A percentile compares a stretch with the other conserved stretches of the same genome.
Evolutionary conservation across 2,329 filamentous ascomycete genomes (phyloP).

Genomic region (Claviceps sp.): DNA sequence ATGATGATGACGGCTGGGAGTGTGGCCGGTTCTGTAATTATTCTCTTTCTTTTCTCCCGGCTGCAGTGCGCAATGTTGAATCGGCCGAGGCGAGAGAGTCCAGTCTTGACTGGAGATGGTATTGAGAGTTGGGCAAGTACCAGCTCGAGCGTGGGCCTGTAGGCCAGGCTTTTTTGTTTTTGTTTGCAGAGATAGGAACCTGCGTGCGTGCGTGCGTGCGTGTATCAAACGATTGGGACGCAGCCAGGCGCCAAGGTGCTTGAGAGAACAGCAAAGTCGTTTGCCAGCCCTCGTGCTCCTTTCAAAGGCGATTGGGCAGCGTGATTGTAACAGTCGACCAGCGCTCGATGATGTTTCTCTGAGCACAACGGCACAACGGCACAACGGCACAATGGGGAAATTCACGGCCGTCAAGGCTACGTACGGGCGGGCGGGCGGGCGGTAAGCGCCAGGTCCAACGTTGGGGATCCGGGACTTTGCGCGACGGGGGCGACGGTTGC

Average conservation of each 20-base stretch:
- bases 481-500: conserved; percentile 17
- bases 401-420: conserved; percentile 16
- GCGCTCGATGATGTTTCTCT: neutral
- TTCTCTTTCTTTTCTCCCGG: neutral
- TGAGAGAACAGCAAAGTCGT: conserved; percentile 5
- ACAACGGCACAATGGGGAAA: conserved; percentile 6
- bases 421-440: conserved; percentile 7
- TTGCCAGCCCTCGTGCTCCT: neutral
- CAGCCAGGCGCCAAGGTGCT: conserved; percentile 8
- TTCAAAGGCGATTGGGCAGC: neutral
- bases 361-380: conserved; percentile 11
- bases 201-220: neutral
- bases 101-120: conserved; percentile 9
- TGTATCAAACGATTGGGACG: neutral
- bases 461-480: conserved; percentile 14
- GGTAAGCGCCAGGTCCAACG: conserved; percentile 20
- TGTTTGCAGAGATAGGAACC: neutral
- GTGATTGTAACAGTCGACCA: neutral
- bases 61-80: conserved; percentile 1
- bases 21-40: neutral
- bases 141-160: conserved; percentile 13
- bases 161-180: conserved; percentile 18
- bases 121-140: conserved; percentile 12
- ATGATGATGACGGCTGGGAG: conserved; percentile 16
- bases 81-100: conserved; percentile 10